These are phyloP conservation scores for Blastomyces parvus DNA, from an alignment of 2,329 filamentous ascomycete genomes.

Conservation along the genomic window DNA sequence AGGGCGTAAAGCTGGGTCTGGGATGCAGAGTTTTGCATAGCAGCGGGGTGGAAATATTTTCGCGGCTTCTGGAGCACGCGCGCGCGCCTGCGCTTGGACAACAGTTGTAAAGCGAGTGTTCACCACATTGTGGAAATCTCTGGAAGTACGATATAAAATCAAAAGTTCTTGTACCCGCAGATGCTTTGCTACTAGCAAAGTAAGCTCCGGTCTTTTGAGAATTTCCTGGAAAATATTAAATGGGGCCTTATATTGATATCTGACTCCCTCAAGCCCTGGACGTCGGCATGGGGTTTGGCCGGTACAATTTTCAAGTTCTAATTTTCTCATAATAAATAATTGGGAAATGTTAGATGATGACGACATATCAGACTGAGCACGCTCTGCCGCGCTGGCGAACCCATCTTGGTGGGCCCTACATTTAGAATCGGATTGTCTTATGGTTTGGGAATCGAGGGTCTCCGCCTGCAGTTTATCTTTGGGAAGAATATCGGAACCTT, in stretches of 20 bases:
- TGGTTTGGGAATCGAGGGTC: not conserved
- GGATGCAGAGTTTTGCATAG: slow-evolving; percentile 49
- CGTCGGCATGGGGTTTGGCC: not conserved
- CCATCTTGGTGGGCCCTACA: not conserved
- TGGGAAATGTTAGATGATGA: not conserved
- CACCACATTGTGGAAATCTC: slow-evolving; percentile 51
- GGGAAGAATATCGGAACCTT: not conserved
- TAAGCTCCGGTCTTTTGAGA: slow-evolving; percentile 38
- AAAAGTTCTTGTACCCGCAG: slow-evolving; percentile 50
- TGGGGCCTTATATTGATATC: not conserved
- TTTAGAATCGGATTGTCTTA: not conserved
- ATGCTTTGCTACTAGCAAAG: slow-evolving; percentile 46
- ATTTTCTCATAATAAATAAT: not conserved
- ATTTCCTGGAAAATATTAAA: slow-evolving; percentile 16
- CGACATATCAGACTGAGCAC: not conserved
- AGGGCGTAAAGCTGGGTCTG: slow-evolving; percentile 45
- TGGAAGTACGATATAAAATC: slow-evolving; percentile 55
- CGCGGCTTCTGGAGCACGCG: slow-evolving; percentile 47
- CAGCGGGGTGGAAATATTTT: slow-evolving; percentile 52
- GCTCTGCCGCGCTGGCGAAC: not conserved
- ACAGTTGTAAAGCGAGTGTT: slow-evolving; percentile 51
- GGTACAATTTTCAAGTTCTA: not conserved
- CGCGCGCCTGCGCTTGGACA: slow-evolving; percentile 46
- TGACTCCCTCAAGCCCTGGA: not conserved
- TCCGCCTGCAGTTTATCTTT: not conserved